Evolutionary conservation across 208 protist species (phyloP).

Genomic region (Trypanosoma caninum): DNA sequence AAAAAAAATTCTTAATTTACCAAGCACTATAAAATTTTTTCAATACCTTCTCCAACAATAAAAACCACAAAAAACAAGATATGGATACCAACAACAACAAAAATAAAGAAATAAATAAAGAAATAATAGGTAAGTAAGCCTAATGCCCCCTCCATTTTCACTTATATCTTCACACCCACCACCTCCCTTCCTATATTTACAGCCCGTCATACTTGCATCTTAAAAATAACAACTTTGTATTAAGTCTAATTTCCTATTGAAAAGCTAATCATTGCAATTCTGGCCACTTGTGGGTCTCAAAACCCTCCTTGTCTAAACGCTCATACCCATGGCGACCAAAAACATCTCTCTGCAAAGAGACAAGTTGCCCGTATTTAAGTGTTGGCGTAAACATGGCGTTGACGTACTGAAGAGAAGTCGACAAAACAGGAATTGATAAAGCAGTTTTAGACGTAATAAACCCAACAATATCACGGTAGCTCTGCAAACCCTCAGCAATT

Average conservation of each 20-base stretch:
- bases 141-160: no score
- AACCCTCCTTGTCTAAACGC: constrained; percentile 77
- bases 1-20: constrained; percentile 8
- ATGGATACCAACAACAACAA: no score
- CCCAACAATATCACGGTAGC: constrained; percentile 65
- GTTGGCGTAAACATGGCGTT: constrained; percentile 82
- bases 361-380: constrained; percentile 82
- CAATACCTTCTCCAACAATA: no score
- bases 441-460: constrained; percentile 46
- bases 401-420: constrained; percentile 74
- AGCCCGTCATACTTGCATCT: no score
- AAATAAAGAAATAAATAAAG: no score
- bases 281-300: constrained; percentile 78
- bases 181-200: not conserved
- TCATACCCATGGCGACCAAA: constrained; percentile 91
- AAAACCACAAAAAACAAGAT: no score
- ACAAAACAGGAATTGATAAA: constrained; percentile 72
- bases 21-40: no score
- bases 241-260: not conserved
- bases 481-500: constrained; percentile 55
- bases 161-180: no score
- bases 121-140: no score
- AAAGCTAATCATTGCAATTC: constrained; percentile 62
- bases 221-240: not conserved
- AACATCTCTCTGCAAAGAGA: constrained; percentile 90